Base-by-base conservation (phyloP, 208 protist species). In the Leishmania turanica region DNA sequence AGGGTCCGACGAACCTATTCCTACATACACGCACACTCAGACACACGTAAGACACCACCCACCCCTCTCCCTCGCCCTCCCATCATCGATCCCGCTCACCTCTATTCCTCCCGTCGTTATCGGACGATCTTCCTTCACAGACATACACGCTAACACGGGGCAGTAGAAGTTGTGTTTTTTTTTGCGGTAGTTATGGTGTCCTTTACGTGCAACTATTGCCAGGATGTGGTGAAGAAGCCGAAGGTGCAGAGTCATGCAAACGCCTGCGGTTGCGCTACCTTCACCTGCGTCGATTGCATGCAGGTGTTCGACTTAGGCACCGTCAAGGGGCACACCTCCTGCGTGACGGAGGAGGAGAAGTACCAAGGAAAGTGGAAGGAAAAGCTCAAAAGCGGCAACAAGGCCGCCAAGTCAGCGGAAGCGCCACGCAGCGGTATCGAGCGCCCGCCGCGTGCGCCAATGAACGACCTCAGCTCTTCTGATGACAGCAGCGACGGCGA, bases 281-380 rank as follows among this genome's bases (percentile, higher is more conserved):
- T 97, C 79, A 94, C 86, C 62, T 98, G 96, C 79, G 92, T 98
- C 15, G 96, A 98, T 78, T 98, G 96, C 87, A 98, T 97, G 91
- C 77, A 90, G 37, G 78, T 90, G 24, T 98, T 98, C 71, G 87
- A 95, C 66, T 58, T 91, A 2, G 54, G 93, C 24, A 92, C 86
- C 45, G 85, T 98, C 68, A 93, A 95, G 73, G 70, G n/a, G 1
- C 96, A 98, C 87, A 96, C 90, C 3, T 87, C 91, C 2, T 98
- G 96, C 77, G 83, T 98, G 15, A 93, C 85, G 1, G 94, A 98
- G 78, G 88, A 88, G 15, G 85, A 97, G 62, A 97, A 97, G 87
- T 97, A 98, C 74, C 91, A 96, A 75, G 94, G 96, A 11, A 90
- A 93, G 81, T 97, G 90, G 90, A 87, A 87, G 64, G 79, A 89